Conservation (phyloP, 2,329 filamentous ascomycete genomes). For the Bipolaris sorokiniana region DNA sequence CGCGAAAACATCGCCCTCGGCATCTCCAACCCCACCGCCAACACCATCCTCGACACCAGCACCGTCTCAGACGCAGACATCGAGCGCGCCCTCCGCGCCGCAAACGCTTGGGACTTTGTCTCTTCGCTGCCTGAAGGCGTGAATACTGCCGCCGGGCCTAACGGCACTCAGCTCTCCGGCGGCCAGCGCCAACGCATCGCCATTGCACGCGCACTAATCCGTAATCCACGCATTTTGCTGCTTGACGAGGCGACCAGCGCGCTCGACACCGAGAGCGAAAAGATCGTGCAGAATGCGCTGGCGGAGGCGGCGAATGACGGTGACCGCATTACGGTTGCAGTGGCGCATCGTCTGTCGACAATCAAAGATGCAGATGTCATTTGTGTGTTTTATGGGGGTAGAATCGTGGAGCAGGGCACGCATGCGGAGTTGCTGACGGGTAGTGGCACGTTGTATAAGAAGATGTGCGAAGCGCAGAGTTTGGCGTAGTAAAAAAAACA, state of each 20-base stretch:
- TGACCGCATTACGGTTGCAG: slow-evolving; percentile 67
- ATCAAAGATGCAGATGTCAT: slow-evolving; percentile 93
- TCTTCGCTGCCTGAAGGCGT: slow-evolving; percentile 58
- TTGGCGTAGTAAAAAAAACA: slow-evolving; percentile 26
- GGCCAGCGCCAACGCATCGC: slow-evolving; percentile 52
- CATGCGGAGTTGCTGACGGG: slow-evolving; percentile 44
- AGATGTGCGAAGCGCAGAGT: slow-evolving; percentile 50
- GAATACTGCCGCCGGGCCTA: slow-evolving; percentile 13
- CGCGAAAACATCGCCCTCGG: slow-evolving; percentile 52
- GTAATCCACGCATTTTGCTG: slow-evolving; percentile 48
- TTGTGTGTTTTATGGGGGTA: slow-evolving; percentile 87
- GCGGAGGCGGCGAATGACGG: slow-evolving; percentile 38
- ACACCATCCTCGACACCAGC: neutral
- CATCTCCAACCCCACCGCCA: neutral
- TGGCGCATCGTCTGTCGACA: slow-evolving; percentile 79
- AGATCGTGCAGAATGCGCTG: slow-evolving; percentile 47
- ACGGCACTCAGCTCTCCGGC: slow-evolving; percentile 47
- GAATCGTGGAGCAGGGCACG: slow-evolving; percentile 78
- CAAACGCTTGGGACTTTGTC: slow-evolving; percentile 24
- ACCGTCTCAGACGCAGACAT: slow-evolving; percentile 49
- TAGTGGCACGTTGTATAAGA: slow-evolving; percentile 46
- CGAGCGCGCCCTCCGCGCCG: slow-evolving; percentile 75
- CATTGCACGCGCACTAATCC: slow-evolving; percentile 51
- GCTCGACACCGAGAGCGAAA: slow-evolving; percentile 50
- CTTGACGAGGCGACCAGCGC: slow-evolving; percentile 6